Evolutionary conservation across 768 basidiomycete species (phyloP).

Genomic region (Suillus spraguei): DNA sequence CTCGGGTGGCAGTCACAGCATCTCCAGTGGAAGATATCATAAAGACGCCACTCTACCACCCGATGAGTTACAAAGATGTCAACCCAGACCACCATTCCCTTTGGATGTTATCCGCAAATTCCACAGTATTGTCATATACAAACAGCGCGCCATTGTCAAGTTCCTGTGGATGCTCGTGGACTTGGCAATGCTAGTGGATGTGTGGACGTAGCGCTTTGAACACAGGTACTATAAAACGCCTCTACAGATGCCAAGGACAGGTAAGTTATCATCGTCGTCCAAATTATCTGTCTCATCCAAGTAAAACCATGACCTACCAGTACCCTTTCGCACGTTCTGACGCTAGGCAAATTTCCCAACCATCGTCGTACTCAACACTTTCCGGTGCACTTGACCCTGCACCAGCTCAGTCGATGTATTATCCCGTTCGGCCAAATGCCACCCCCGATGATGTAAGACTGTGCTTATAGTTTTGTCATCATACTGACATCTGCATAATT

Average conservation of each 20-base stretch:
- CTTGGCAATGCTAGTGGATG: not conserved
- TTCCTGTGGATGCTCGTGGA: not conserved
- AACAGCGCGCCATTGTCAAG: not conserved
- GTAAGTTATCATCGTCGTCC: not conserved
- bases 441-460: not conserved
- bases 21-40: not conserved
- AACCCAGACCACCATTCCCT: not conserved
- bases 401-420: not conserved
- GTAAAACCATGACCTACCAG: slow-evolving; percentile 21
- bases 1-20: not conserved
- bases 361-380: not conserved
- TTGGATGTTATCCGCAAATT: not conserved
- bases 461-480: no score
- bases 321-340: slow-evolving; percentile 27
- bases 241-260: not conserved
- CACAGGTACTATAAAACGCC: not conserved
- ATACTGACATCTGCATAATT: not conserved
- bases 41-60: slow-evolving; percentile 4
- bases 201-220: slow-evolving; percentile 5
- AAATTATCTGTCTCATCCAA: not conserved
- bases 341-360: slow-evolving; percentile 3
- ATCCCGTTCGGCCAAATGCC: not conserved
- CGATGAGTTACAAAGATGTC: not conserved
- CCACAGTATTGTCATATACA: not conserved
- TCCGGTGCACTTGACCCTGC: slow-evolving; percentile 1